Conservation (phyloP, 139 green algal genomes). For the Auxenochlorella pyrenoidosa region DNA sequence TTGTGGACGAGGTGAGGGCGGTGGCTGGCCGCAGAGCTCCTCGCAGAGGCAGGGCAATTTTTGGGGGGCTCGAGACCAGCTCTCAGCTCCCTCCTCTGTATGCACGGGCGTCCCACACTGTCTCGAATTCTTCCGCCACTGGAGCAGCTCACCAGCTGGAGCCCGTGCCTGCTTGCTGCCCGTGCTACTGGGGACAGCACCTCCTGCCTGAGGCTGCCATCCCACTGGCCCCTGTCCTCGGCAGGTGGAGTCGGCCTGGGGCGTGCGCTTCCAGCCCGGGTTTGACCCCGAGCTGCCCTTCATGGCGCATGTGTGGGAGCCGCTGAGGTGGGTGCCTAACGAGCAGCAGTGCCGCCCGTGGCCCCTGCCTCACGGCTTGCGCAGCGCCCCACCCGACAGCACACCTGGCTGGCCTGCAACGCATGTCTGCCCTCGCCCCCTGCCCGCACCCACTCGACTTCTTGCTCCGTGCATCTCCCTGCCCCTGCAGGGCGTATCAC, state of each 20-base stretch:
- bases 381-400: no score
- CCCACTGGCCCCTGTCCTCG: not conserved
- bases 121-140: no score
- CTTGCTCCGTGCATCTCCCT: not conserved
- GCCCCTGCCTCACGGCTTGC: not conserved
- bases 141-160: no score
- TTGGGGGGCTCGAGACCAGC: not conserved
- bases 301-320: slow-evolving; percentile 58
- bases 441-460: no score
- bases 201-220: not conserved
- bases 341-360: no score
- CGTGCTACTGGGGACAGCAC: not conserved
- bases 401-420: no score
- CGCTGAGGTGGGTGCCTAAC: slow-evolving; percentile 4
- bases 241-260: slow-evolving; percentile 44
- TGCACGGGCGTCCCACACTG: no score
- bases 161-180: not conserved
- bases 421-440: no score
- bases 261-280: slow-evolving; percentile 44
- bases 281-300: slow-evolving; percentile 46
- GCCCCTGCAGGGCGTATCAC: slow-evolving; percentile 35
- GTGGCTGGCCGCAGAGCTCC: no score
- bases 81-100: no score
- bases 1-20: slow-evolving; percentile 36
- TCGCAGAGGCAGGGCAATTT: no score